phyloP scores from a whole-genome alignment of 805 yeast species.

The Barnettozyma sucrosica region DNA sequence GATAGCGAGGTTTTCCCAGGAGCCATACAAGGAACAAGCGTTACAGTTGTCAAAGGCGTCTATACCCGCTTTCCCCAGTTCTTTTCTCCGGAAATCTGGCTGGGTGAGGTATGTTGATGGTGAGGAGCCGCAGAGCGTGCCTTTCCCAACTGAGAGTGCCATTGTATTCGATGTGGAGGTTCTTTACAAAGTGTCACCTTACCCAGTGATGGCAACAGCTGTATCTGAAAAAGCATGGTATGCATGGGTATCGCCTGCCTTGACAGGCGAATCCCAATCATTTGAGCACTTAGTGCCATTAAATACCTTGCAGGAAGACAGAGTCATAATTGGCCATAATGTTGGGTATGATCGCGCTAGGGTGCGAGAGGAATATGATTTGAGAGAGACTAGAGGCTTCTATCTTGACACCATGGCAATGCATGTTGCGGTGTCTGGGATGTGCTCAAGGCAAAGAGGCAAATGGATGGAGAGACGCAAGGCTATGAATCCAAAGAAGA shows the following conservation, averaged over 20 bases:
- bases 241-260: conserved; percentile 87
- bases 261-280: conserved; percentile 44
- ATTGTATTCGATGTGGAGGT: conserved; percentile 89
- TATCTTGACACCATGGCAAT: conserved; percentile 88
- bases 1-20: conserved; percentile 53
- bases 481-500: conserved; percentile 20
- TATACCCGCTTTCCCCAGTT: conserved; percentile 36
- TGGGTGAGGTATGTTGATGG: conserved; percentile 72
- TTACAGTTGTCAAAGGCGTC: conserved; percentile 35
- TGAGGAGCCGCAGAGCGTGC: conserved; percentile 48
- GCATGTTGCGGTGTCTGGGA: conserved; percentile 85
- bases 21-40: conserved; percentile 54
- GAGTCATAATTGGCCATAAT: conserved; percentile 82
- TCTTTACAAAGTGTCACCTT: conserved; percentile 65
- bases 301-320: conserved; percentile 40
- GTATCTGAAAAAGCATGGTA: conserved; percentile 80
- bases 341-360: conserved; percentile 89
- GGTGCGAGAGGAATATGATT: conserved; percentile 73
- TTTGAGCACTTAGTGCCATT: conserved; percentile 72
- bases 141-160: conserved; percentile 62
- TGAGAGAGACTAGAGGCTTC: conserved; percentile 63
- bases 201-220: conserved; percentile 79
- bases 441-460: conserved; percentile 87
- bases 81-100: conserved; percentile 62
- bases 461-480: conserved; percentile 60